Base-by-base conservation (phyloP, 2,329 filamentous ascomycete genomes). In the Immersiporthe knoxdaviesiana region DNA sequence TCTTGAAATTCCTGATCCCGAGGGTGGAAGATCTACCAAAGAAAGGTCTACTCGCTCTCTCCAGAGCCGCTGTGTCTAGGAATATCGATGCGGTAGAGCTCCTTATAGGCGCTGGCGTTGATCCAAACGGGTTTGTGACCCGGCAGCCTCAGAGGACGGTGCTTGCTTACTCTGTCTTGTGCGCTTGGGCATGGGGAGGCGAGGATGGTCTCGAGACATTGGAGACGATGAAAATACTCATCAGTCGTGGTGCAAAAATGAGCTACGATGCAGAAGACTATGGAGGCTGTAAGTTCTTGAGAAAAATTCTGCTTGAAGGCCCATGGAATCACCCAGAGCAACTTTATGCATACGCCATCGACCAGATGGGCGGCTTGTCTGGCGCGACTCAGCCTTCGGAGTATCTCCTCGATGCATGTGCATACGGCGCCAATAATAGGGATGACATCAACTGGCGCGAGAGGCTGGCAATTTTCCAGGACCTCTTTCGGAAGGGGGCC, bases 291-390 rank as follows among this genome's bases (percentile, higher is more conserved):
- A 7, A 1, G 4, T 30, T 54, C 11, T 10, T 54, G 24, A 11
- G 50, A 27, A 2, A 1, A 2, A n/a, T n/a, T 11, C 50, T 27
- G 50, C 0, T 16, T 3, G 3, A 2, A 1, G 7, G 3, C 6
- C 0, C 7, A n/a, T 1, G 7, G 16, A 7, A 10, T 21, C 18
- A 11, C 2, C 44, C 44, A 47, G 37, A 10, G 37, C 2, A 10
- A 12, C 44, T 47, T 1, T 11, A 1, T 27, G 11, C 11, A 30
- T 54, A 54, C 24, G 16, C 27, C 11, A 30, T 54, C 50, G 24
- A 54, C 24, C 50, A 54, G 12, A 27, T 54, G 8, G 24, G 27
- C 11, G 24, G 27, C 24, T 30, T 54, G 11, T 12, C 12, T 11
- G 50, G 16, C 24, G 24, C 24, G 50, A 30, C 50, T 30, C 50